Conservation (phyloP, 2,329 filamentous ascomycete species). For the Cordyceps cateniannulata region DNA sequence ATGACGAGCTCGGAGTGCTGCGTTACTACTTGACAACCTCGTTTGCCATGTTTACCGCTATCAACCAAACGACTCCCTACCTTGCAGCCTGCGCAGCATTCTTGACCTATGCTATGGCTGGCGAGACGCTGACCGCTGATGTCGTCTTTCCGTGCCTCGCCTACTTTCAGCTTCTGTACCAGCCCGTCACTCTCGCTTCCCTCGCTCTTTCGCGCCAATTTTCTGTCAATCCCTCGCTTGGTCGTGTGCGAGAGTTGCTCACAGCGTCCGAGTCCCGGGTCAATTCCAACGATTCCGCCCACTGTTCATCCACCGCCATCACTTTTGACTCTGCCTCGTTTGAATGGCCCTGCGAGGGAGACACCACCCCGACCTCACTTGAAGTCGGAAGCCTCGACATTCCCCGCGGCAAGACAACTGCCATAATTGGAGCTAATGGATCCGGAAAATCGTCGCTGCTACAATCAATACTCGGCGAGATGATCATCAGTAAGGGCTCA, state of each 20-base stretch:
- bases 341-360: not conserved
- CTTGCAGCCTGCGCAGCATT: slow-evolving; percentile 6
- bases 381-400: not conserved
- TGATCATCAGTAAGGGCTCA: not conserved
- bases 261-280: not conserved
- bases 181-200: slow-evolving; percentile 1
- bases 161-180: slow-evolving; percentile 6
- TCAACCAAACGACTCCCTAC: slow-evolving; percentile 8
- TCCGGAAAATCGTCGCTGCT: slow-evolving; percentile 7
- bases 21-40: slow-evolving; percentile 3
- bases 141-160: slow-evolving; percentile 5
- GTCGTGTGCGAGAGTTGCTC: not conserved
- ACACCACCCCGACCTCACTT: not conserved
- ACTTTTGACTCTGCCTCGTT: not conserved
- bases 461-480: slow-evolving; percentile 8
- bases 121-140: not conserved
- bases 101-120: not conserved
- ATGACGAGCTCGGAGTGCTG: not conserved
- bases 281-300: not conserved
- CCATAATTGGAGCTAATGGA: slow-evolving; percentile 4
- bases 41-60: slow-evolving; percentile 10
- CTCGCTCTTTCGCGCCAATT: slow-evolving; percentile 6
- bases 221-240: not conserved
- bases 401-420: not conserved
- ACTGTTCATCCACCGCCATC: not conserved